Conservation (phyloP, 2,329 filamentous ascomycete genomes). For the Cytospora mali region DNA sequence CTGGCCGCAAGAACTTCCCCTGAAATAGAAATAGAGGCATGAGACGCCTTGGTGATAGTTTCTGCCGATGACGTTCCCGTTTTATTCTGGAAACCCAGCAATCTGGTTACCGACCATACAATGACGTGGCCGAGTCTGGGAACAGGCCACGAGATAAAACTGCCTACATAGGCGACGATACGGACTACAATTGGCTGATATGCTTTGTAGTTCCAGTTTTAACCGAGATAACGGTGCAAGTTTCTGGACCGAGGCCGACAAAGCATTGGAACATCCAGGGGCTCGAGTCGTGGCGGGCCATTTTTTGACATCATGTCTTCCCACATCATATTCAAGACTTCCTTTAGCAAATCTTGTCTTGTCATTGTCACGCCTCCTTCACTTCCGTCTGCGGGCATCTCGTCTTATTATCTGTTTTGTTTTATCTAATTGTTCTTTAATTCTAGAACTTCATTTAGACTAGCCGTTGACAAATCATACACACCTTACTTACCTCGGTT, state of each 20-base stretch:
- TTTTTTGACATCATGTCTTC: neutral
- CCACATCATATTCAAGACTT: too few species aligned
- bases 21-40: too few species aligned
- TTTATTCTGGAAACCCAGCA: neutral
- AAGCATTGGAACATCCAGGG: neutral
- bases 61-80: neutral
- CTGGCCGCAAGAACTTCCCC: too few species aligned
- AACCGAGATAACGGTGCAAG: neutral
- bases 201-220: neutral
- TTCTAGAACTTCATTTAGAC: neutral
- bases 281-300: neutral
- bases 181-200: neutral
- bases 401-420: neutral
- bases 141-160: neutral
- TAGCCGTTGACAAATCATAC: neutral
- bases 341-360: neutral
- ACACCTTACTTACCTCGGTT: neutral
- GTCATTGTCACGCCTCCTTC: neutral
- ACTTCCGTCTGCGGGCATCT: neutral
- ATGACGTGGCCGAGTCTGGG: neutral
- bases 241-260: neutral
- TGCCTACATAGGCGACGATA: neutral
- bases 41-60: too few species aligned
- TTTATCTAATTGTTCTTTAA: neutral
- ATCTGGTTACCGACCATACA: neutral